phyloP scores from a whole-genome alignment of 352 stramenopile species.

The Globisporangium lucens region DNA sequence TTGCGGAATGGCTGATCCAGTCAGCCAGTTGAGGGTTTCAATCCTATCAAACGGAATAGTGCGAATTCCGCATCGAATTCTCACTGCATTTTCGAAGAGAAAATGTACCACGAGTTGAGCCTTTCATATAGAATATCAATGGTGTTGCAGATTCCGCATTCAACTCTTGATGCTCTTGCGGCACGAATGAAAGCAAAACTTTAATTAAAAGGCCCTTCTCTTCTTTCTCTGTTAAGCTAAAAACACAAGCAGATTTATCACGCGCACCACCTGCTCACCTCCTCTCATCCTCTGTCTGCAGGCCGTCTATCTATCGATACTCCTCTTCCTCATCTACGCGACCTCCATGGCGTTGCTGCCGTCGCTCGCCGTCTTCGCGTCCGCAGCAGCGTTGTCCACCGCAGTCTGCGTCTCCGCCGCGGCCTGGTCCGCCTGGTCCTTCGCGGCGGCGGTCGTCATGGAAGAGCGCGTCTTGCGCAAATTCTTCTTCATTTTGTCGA shows the following conservation, averaged over 20 bases:
- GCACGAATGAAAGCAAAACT: not conserved
- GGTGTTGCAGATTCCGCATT: not conserved
- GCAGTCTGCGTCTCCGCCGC: not conserved
- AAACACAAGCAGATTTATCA: constrained; percentile 7
- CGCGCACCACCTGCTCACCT: not conserved
- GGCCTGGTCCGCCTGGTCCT: not conserved
- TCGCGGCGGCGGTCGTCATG: constrained; percentile 21
- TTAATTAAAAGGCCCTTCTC: not conserved
- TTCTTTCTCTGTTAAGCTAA: constrained; percentile 1
- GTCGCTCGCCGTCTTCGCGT: not conserved
- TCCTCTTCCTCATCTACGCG: not conserved
- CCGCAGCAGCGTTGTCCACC: not conserved
- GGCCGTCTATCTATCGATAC: not conserved
- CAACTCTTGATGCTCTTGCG: not conserved
- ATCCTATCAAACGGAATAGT: not conserved
- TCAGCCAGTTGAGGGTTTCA: not conserved
- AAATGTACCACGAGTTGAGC: not conserved
- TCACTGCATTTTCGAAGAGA: not conserved
- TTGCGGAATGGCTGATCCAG: not conserved
- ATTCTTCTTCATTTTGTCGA: constrained; percentile 90
- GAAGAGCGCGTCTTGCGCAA: constrained; percentile 58
- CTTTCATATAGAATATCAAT: constrained; percentile 1
- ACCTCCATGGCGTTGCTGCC: constrained; percentile 14
- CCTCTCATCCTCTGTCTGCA: not conserved
- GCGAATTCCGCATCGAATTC: not conserved